These are phyloP conservation scores for Saccharomyces pastorianus DNA, from an alignment of 1,139 yeast genomes.

Conservation along the genomic window DNA sequence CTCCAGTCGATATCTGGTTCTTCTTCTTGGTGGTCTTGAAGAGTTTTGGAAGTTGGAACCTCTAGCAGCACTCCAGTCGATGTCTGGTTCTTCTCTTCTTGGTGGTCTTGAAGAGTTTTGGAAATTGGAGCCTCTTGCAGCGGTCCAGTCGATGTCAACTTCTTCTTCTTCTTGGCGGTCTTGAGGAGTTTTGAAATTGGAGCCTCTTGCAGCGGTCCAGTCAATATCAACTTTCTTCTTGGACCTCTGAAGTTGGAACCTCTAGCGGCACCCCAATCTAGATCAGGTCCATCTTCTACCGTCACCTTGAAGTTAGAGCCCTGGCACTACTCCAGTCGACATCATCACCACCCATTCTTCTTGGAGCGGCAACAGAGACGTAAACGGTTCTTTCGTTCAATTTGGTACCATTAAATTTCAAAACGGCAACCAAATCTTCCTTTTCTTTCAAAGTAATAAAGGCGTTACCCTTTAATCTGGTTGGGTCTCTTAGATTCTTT, in stretches of 20 bases:
- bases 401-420: constrained; percentile 54
- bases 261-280: constrained; percentile 37
- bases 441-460: constrained; percentile 70
- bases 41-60: constrained; percentile 25
- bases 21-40: constrained; percentile 26
- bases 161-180: constrained; percentile 4
- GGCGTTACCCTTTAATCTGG: constrained; percentile 76
- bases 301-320: constrained; percentile 14
- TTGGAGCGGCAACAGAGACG: constrained; percentile 88
- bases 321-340: constrained; percentile 36
- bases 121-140: constrained; percentile 31
- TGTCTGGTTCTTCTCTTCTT: constrained; percentile 38
- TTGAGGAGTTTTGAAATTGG: constrained; percentile 15
- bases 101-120: constrained; percentile 10
- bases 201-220: constrained; percentile 38
- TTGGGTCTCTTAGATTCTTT: constrained; percentile 50
- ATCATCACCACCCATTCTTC: constrained; percentile 40
- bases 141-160: constrained; percentile 41
- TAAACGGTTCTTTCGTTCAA: constrained; percentile 71
- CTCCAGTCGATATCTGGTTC: constrained; percentile 35
- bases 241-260: constrained; percentile 16
- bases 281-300: constrained; percentile 9
- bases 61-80: constrained; percentile 56
- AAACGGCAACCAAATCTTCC: constrained; percentile 60
- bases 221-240: constrained; percentile 34